Conservation (phyloP, 352 stramenopile species). For the Aphanomyces cochlioides region DNA sequence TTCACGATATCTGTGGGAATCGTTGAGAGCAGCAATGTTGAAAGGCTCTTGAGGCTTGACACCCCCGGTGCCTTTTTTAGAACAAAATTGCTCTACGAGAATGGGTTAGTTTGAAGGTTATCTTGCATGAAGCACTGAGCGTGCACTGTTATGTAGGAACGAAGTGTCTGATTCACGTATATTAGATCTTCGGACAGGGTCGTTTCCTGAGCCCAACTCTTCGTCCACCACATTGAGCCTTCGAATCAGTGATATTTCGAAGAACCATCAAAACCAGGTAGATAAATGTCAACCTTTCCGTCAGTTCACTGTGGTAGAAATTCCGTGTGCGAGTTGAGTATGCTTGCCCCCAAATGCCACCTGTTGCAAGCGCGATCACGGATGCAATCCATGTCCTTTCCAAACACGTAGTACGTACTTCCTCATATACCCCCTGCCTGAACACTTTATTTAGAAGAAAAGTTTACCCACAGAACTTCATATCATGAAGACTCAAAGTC, state of each 20-base stretch:
- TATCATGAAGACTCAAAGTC: not conserved
- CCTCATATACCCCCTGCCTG: not conserved
- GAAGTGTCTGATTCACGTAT: slow-evolving; percentile 7
- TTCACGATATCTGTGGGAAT: slow-evolving; percentile 5
- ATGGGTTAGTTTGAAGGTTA: not conserved
- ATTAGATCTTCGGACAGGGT: not conserved
- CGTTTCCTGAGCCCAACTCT: slow-evolving; percentile 3
- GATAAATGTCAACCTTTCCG: not conserved
- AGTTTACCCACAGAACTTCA: slow-evolving; percentile 13
- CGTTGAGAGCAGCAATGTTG: not conserved
- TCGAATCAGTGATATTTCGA: slow-evolving; percentile 10
- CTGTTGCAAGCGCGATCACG: not conserved
- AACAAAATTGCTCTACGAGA: slow-evolving; percentile 10
- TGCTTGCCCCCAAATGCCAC: not conserved
- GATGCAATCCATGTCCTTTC: slow-evolving; percentile 7
- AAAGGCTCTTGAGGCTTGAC: not conserved
- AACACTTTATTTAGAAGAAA: not conserved
- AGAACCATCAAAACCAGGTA: slow-evolving; percentile 19
- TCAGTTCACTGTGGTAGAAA: not conserved
- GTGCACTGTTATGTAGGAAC: not conserved
- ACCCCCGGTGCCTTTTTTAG: not conserved
- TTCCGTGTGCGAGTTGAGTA: slow-evolving; percentile 9
- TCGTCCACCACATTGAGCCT: not conserved
- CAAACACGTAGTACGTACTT: not conserved
- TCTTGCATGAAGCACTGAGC: not conserved